Base-by-base conservation (phyloP, 2,329 filamentous ascomycete genomes). In the Raffaelea albimanens region DNA sequence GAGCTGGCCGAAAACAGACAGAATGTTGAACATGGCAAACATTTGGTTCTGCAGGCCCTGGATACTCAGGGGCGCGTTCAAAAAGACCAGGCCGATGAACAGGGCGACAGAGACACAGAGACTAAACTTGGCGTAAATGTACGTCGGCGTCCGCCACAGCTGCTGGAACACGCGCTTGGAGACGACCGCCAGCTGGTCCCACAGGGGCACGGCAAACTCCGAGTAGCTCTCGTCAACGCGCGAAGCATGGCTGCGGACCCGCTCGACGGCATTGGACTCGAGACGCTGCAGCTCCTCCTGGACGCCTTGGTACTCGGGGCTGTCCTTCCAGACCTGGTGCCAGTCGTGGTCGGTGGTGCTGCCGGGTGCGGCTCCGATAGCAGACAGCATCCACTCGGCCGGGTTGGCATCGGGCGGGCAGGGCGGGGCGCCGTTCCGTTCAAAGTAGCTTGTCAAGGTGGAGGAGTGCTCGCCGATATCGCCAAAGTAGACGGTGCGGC, bases 91-190 rank as follows among this genome's bases (percentile, higher is more conserved):
- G 22, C 87, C 87, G 57, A 91, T 86, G 63, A 91, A 93, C 14
- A 94, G 73, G 5, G 82, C 66, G 36, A 76, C 67, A 18, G 80
- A 63, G 22, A 76, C 67, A 60, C 82, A 87, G 20, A 94, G 80
- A 2, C 73, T 69, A 0, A 74, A 61, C 71, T 94, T 94, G 57
- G 85, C 82, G 68, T 91, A 94, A 64, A 95, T 89, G 69, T 95
- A 95, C 3, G 81, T 76, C 0, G 89, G 89, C 0, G 83, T 90
- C 50, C 89, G 84, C 88, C 89, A 95, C 73, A 91, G 93, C 62
- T 86, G 83, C 56, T 82, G 71, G 63, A 84, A 84, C 7, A 84
- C 76, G 55, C 83, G 79, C 22, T 69, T 57, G 18, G 73, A 72
- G 39, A 82, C 81, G 52, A 80, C 69, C 39, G 62, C 65, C n/a